phyloP scores from a whole-genome alignment of 148 eudicot species.

The Limonium bicolor region DNA sequence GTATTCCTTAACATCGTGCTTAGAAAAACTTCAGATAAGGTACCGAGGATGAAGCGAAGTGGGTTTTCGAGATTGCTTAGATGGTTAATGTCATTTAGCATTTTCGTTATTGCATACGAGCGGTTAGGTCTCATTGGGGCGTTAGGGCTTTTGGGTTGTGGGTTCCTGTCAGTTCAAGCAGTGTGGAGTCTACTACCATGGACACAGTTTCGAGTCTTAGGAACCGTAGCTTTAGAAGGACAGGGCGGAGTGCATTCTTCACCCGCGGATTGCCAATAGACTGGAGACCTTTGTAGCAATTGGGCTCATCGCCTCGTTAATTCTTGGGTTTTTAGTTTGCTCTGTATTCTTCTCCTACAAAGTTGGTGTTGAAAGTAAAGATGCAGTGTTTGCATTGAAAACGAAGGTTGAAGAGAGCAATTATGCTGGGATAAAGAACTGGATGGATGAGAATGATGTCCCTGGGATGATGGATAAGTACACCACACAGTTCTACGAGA shows the following conservation, averaged over 20 bases:
- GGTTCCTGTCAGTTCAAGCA: constrained; percentile 35
- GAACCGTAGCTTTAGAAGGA: constrained; percentile 51
- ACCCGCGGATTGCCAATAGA: constrained; percentile 44
- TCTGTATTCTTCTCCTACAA: constrained; percentile 75
- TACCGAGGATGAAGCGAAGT: constrained; percentile 22
- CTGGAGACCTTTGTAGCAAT: constrained; percentile 77
- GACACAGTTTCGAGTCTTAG: constrained; percentile 46
- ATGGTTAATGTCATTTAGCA: constrained; percentile 57
- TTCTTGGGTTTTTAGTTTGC: constrained; percentile 53
- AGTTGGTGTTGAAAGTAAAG: constrained; percentile 82
- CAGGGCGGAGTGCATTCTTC: constrained; percentile 35
- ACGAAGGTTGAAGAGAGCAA: constrained; percentile 65
- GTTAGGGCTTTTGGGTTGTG: constrained; percentile 34
- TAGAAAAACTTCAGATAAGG: constrained; percentile 12
- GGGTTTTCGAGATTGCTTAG: constrained; percentile 49
- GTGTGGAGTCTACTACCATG: constrained; percentile 60
- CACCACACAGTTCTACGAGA: constrained; percentile 44
- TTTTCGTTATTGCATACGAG: constrained; percentile 68
- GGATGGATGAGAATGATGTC: constrained; percentile 97
- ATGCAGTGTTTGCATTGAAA: constrained; percentile 62
- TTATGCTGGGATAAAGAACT: constrained; percentile 70
- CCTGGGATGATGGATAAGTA: constrained; percentile 76
- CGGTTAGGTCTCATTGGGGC: constrained; percentile 43
- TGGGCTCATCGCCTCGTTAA: constrained; percentile 67
- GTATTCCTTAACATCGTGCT: constrained; percentile 14